These are phyloP conservation scores for Ceratobasidium sp. DNA, from an alignment of 1,284 basidiomycete genomes.

Conservation along the genomic window DNA sequence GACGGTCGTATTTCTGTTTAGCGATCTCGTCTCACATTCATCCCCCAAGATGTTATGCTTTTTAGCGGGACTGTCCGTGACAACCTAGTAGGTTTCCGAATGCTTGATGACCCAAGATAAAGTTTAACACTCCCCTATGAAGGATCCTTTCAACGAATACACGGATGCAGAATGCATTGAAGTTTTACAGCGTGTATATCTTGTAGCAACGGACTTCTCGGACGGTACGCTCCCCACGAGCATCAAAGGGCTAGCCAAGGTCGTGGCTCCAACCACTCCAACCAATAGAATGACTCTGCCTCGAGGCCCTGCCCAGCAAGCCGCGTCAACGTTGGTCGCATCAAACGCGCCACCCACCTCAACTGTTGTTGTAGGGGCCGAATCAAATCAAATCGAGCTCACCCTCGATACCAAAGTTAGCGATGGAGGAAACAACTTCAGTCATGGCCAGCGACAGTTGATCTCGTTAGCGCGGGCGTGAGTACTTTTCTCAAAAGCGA, in stretches of 20 bases:
- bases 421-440: slow-evolving; percentile 84
- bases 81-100: slow-evolving; percentile 56
- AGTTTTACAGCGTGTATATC: slow-evolving; percentile 69
- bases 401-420: slow-evolving; percentile 78
- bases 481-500: background rate
- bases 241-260: background rate
- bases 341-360: slow-evolving; percentile 41
- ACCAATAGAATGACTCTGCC: background rate
- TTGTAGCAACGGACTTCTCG: slow-evolving; percentile 34
- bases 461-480: slow-evolving; percentile 71
- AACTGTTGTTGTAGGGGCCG: slow-evolving; percentile 41
- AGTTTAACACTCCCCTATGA: slow-evolving; percentile 15
- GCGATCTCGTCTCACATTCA: slow-evolving; percentile 33
- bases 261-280: background rate
- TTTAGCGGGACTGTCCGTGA: slow-evolving; percentile 42
- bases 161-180: slow-evolving; percentile 76
- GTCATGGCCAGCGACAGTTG: slow-evolving; percentile 84
- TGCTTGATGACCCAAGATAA: slow-evolving; percentile 52
- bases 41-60: slow-evolving; percentile 21
- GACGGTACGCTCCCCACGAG: background rate
- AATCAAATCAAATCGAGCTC: slow-evolving; percentile 56
- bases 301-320: no score
- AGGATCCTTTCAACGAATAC: slow-evolving; percentile 89
- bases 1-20: slow-evolving; percentile 51
- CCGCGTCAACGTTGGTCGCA: background rate